Conservation (phyloP, 176 grass and related monocot species). For the Phyllostachys edulis region DNA sequence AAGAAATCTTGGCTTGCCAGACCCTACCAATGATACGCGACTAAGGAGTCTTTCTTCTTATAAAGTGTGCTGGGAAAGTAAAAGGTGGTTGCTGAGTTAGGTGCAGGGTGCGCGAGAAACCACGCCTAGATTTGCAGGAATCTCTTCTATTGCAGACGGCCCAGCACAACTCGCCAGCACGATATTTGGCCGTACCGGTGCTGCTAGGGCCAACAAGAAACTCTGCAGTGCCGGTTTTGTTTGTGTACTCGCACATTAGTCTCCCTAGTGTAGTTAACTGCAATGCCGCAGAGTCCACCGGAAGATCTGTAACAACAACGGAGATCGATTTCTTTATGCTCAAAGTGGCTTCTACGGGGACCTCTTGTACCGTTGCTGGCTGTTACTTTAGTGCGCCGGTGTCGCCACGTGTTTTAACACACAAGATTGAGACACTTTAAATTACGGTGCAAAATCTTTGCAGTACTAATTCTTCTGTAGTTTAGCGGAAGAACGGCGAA, state of each 20-base stretch:
- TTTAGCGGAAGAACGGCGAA: background rate
- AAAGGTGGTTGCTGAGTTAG: background rate
- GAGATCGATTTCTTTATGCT: background rate
- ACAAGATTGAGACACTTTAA: background rate
- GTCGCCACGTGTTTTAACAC: constrained; percentile 27
- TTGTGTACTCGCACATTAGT: background rate
- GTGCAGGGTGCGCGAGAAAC: constrained; percentile 22
- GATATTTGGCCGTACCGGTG: background rate
- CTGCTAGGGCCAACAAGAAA: constrained; percentile 43
- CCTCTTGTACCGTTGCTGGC: background rate
- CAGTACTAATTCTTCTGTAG: background rate
- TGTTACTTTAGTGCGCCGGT: constrained; percentile 15
- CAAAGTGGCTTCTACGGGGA: background rate
- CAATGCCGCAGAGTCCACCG: constrained; percentile 33
- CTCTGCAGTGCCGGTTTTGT: constrained; percentile 32
- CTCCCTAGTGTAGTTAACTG: constrained; percentile 31
- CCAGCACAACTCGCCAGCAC: background rate
- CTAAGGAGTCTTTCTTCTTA: background rate
- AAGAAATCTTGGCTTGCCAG: background rate
- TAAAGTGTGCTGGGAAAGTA: background rate
- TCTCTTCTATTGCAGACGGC: background rate
- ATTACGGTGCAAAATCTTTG: background rate
- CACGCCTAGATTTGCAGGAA: constrained; percentile 40
- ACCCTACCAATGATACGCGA: background rate
- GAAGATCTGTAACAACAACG: constrained; percentile 8